Conservation (phyloP, 2,329 filamentous ascomycete genomes). For the Polytolypa hystricis region DNA sequence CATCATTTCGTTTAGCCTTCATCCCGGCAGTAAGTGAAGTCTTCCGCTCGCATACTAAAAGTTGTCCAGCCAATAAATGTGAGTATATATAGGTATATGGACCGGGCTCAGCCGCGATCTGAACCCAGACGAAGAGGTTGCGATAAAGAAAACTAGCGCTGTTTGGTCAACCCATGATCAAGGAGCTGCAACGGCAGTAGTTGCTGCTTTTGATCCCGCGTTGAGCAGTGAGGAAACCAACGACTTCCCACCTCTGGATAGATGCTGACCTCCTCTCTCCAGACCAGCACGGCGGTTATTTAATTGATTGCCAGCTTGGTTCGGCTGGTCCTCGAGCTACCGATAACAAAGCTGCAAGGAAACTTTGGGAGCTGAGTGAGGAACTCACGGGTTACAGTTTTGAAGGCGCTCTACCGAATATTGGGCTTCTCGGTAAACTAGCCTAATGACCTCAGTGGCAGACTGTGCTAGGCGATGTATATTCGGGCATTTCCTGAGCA, state of each 20-base stretch:
- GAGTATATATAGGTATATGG: background rate
- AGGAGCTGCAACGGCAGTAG: slow-evolving; percentile 30
- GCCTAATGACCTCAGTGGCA: too few relatives aligned
- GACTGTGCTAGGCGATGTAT: too few relatives aligned
- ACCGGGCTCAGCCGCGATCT: slow-evolving; percentile 1
- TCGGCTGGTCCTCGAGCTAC: slow-evolving; percentile 21
- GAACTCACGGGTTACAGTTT: too few relatives aligned
- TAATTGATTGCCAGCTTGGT: slow-evolving; percentile 23
- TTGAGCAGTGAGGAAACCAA: slow-evolving; percentile 20
- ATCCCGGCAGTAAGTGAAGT: slow-evolving; percentile 21
- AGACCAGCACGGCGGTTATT: slow-evolving; percentile 13
- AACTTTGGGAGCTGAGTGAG: slow-evolving; percentile 30
- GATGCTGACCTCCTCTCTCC: too few relatives aligned
- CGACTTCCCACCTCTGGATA: too few relatives aligned
- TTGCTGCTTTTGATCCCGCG: slow-evolving; percentile 32
- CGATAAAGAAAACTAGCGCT: background rate
- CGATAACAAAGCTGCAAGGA: slow-evolving; percentile 24
- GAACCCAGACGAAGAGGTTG: background rate
- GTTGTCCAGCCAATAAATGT: too few relatives aligned
- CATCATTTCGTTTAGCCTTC: slow-evolving; percentile 24
- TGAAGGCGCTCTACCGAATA: too few relatives aligned
- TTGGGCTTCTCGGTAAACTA: too few relatives aligned
- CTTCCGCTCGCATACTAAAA: too few relatives aligned
- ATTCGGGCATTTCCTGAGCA: too few relatives aligned
- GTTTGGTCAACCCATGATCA: slow-evolving; percentile 28